phyloP scores from a whole-genome alignment of 495 filamentous ascomycete species.

The Gamarada debralockiae region DNA sequence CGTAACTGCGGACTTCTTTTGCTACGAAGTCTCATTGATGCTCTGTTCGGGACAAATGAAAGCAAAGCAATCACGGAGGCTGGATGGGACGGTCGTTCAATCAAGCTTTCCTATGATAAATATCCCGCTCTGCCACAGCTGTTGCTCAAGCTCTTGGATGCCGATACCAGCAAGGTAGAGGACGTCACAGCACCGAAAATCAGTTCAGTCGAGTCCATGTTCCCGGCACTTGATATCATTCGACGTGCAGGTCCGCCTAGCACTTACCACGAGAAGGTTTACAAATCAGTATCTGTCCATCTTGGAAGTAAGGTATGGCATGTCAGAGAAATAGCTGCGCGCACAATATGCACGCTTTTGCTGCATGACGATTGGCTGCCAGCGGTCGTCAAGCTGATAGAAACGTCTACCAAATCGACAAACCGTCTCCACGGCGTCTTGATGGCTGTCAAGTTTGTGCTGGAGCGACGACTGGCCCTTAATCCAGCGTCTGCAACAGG shows the following conservation, averaged over 20 bases:
- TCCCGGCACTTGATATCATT: constrained; percentile 84
- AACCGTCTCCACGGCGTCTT: constrained; percentile 66
- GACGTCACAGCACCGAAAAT: constrained; percentile 24
- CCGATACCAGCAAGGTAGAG: constrained; percentile 18
- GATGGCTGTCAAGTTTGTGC: constrained; percentile 49
- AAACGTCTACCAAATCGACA: constrained; percentile 24
- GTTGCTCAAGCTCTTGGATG: constrained; percentile 59
- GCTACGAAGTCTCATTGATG: constrained; percentile 75
- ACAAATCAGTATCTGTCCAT: constrained; percentile 46
- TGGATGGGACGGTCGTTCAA: constrained; percentile 46
- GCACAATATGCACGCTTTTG: constrained; percentile 67
- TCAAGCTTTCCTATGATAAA: constrained; percentile 60
- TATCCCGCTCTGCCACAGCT: constrained; percentile 68
- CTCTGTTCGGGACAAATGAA: constrained; percentile 64
- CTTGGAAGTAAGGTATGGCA: constrained; percentile 79
- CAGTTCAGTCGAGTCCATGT: constrained; percentile 66
- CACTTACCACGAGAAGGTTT: constrained; percentile 37
- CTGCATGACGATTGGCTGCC: constrained; percentile 41
- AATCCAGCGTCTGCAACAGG: not conserved
- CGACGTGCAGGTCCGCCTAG: constrained; percentile 56
- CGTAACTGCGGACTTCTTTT: constrained; percentile 90
- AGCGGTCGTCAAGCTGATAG: constrained; percentile 44
- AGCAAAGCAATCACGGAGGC: constrained; percentile 44
- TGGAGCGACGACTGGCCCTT: constrained; percentile 40
- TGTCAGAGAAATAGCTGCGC: constrained; percentile 84